Conservation (phyloP, 1,139 yeast genomes). For the Diutina ranongensis region DNA sequence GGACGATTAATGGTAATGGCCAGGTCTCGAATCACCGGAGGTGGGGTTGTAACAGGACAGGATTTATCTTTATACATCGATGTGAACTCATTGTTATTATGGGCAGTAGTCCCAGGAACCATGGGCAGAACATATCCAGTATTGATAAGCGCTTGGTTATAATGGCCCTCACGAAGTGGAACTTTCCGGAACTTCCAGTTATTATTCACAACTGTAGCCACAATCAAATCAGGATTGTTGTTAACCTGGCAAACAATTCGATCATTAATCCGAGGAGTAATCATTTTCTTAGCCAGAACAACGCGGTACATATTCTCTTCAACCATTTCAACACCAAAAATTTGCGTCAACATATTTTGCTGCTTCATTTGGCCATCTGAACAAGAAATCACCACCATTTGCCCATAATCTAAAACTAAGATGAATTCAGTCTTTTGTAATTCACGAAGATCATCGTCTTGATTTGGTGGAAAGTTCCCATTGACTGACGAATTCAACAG, state of each 20-base stretch:
- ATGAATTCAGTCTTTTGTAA: neutral
- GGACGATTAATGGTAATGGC: neutral
- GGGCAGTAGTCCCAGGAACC: neutral
- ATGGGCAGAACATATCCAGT: conserved; percentile 1
- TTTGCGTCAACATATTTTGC: conserved; percentile 1
- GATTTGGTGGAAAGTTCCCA: conserved; percentile 1
- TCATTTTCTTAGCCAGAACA: conserved; percentile 40
- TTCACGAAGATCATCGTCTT: neutral
- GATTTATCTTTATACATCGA: neutral
- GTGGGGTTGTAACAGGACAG: neutral
- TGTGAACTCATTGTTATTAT: neutral
- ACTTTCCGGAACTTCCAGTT: conserved; percentile 51
- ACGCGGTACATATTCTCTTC: conserved; percentile 17
- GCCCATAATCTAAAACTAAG: neutral
- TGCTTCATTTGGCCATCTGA: conserved; percentile 2
- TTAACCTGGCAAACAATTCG: conserved; percentile 48
- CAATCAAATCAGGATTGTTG: conserved; percentile 37
- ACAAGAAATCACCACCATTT: neutral
- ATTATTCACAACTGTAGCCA: conserved; percentile 55
- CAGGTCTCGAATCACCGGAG: neutral
- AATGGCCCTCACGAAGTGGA: conserved; percentile 32
- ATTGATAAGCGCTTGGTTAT: conserved; percentile 26
- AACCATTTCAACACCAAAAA: neutral
- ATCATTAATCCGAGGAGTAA: conserved; percentile 68
- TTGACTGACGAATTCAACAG: neutral